phyloP scores from a whole-genome alignment of 305 asterid genomes.

The Solanum hybrid region DNA sequence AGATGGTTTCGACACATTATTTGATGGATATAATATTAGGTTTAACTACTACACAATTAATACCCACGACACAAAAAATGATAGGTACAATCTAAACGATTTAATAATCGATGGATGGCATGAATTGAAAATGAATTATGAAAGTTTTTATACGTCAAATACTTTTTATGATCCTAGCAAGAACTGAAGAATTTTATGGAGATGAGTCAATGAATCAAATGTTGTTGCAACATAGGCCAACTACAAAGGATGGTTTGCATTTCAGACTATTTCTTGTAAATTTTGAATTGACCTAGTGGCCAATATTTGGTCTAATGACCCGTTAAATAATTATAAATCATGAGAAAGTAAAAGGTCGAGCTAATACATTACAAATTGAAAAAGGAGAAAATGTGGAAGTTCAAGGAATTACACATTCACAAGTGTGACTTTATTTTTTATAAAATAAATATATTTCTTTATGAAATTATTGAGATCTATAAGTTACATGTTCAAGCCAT shows the following conservation, averaged over 20 bases:
- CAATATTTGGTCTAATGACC: background rate
- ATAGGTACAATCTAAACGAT: background rate
- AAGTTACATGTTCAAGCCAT: too few species aligned
- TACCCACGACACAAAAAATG: background rate
- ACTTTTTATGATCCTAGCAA: background rate
- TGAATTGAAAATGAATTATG: background rate
- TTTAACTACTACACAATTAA: background rate
- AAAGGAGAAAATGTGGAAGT: background rate
- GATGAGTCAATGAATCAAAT: background rate
- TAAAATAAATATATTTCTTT: too few species aligned
- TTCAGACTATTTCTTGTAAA: background rate
- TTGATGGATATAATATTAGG: background rate
- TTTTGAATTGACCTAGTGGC: background rate
- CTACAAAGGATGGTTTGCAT: background rate
- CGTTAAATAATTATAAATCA: background rate
- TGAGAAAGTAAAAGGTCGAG: background rate
- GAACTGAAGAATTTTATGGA: background rate
- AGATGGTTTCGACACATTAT: too few species aligned
- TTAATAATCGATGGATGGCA: background rate
- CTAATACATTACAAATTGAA: background rate
- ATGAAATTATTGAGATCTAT: too few species aligned
- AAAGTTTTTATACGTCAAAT: background rate
- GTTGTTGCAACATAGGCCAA: background rate
- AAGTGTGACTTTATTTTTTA: background rate
- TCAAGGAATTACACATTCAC: background rate